Evolutionary conservation across 2,329 filamentous ascomycete genomes (phyloP), one percentile per base, ranked within the genome.

Genomic region (Colletotrichum tanaceti): DNA sequence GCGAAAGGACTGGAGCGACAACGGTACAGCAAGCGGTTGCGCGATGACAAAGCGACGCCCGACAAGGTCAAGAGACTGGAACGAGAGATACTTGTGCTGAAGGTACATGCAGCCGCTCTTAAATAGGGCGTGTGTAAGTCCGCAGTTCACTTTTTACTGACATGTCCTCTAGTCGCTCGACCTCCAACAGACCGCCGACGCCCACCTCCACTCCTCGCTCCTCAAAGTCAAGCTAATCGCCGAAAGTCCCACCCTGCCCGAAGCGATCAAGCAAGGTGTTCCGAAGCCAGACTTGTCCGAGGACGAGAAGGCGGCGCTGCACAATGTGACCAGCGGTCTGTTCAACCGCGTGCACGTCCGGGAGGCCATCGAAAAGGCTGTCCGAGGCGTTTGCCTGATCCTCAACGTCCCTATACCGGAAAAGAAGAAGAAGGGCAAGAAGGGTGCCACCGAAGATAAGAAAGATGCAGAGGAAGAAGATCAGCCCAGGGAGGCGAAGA

Each of bases 1-100:
- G 90, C 90, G 65, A 93, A 92, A 76, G 90, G 90, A 54, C 91
- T 93, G 75, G 92, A 95, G 81, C 86, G 92, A 53, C 93, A 95
- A 79, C 92, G 93, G 72, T 85, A 92, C 68, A 86, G 90, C 70
- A 90, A 88, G 77, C 82, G 85, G 49, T 77, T 87, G 16, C 83
- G 79, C 58, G 85, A 87, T 35, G 79, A 80, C 60, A 83, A 81
- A 59, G 73, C 80, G 18, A 76, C 78, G 2, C 71, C 79, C 10
- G 85, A 85, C 52, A 88, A 89, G 74, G 80, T 87, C 24, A 80
- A 82, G 66, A 83, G 91, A 22, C 80, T 94, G 39, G 87, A 92
- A 70, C 85, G 86, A 41, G 92, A 89, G 74, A 75, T 88, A 52
- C 76, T 80, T 0, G 84, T 88, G 10, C 75, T 89, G 14, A 89